These are phyloP conservation scores for Camellia sinensis DNA, from an alignment of 148 eudicot genomes.

Conservation along the genomic window DNA sequence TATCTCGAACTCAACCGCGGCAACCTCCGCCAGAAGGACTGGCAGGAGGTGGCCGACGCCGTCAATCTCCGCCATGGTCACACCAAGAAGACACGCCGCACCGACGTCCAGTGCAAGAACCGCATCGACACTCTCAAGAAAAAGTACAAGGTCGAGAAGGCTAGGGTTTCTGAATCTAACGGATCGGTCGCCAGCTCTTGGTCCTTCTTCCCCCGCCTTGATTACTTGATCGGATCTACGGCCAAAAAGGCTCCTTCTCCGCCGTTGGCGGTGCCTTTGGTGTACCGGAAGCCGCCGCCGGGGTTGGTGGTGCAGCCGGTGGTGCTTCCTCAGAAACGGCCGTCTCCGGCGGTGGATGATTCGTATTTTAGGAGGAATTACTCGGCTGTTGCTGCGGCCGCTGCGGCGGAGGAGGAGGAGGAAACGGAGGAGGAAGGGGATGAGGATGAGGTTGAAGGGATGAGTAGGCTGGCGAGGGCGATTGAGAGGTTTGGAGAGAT, in stretches of 20 bases:
- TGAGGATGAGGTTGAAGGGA: constrained; percentile 37
- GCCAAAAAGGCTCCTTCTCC: constrained; percentile 41
- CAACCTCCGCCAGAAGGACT: constrained; percentile 73
- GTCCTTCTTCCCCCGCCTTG: constrained; percentile 55
- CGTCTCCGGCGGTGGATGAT: constrained; percentile 34
- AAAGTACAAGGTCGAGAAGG: constrained; percentile 74
- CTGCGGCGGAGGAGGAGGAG: constrained; percentile 38
- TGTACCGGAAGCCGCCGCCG: constrained; percentile 20
- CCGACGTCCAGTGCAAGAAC: constrained; percentile 83
- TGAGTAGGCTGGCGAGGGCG: constrained; percentile 57
- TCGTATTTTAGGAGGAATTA: constrained; percentile 71
- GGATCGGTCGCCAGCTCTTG: constrained; percentile 43
- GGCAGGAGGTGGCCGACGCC: constrained; percentile 78
- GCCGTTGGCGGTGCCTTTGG: constrained; percentile 57
- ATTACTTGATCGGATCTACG: constrained; percentile 49
- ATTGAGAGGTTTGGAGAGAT: constrained; percentile 75
- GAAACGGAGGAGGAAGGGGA: constrained; percentile 11
- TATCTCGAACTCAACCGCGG: constrained; percentile 71
- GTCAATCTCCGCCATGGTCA: constrained; percentile 67
- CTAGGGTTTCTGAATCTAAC: constrained; percentile 51
- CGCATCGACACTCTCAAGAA: constrained; percentile 83
- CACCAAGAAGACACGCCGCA: constrained; percentile 49
- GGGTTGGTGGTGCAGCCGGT: constrained; percentile 21
- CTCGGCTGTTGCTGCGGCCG: constrained; percentile 72
- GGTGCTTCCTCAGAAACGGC: constrained; percentile 61